Evolutionary conservation across 192 early-diverging fungal genomes (phyloP), one percentile per base, ranked within the genome.

Genomic region (Coemansia sp.): DNA sequence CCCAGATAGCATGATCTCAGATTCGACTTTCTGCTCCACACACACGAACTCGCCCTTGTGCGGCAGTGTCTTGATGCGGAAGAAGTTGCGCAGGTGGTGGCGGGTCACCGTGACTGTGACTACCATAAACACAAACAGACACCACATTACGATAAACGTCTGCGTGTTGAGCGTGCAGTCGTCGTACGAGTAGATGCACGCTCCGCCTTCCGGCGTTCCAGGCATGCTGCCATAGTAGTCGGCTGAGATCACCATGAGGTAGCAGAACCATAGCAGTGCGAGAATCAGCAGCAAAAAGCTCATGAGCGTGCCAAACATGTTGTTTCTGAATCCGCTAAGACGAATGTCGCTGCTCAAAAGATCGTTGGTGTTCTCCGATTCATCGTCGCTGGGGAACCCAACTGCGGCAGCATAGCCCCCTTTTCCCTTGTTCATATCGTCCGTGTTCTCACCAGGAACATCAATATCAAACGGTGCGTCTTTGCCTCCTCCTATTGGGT

Each of bases 111-210:
- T 77, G 11, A 85, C 49, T 5, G 60, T 56, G 0, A 78, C 77
- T 45, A 85, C 68, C 77, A 78, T 65, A 45, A 83, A 71, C 45
- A 83, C 76, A 48, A 79, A 72, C 41, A 87, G 63, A 62, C 80
- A 74, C 85, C 85, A 87, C 73, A 76, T 68, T 22, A 68, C 69
- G 41, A 86, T 84, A 42, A 83, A 86, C n/a, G 83, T 74, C 63
- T 76, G 72, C 10, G 69, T 62, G 43, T 68, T 61, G 45, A 84
- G 80, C 48, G 66, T 39, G 21, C 49, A 64, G 49, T 81, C 71
- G 41, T 75, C 69, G 56, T 82, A 65, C 61, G 82, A 74, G 13
- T 71, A 56, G 21, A 56, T 46, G 46, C 71, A 78, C 32, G 67
- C 48, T 10, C 71, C 56, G 55, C 51, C 56, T 4, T 21, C 37